Conservation (phyloP, 2,329 filamentous ascomycete genomes). For the Diaporthe sp. region DNA sequence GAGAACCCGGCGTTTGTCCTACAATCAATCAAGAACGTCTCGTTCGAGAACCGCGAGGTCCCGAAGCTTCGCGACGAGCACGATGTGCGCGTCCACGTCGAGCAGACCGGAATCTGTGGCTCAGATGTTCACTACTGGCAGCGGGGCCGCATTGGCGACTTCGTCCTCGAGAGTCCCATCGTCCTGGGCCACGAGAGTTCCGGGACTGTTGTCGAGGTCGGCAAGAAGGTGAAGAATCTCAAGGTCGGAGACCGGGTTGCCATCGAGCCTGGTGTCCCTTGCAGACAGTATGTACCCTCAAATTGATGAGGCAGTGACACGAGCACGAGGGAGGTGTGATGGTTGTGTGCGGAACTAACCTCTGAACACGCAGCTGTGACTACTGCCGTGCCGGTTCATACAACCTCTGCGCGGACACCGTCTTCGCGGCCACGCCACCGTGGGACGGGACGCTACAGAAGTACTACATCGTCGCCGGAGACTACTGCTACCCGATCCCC, state of each 20-base stretch:
- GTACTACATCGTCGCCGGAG: conserved; percentile 61
- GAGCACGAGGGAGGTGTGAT: neutral
- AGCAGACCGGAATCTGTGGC: conserved; percentile 63
- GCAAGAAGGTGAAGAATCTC: conserved; percentile 56
- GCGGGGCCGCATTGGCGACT: conserved; percentile 62
- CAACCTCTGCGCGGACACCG: conserved; percentile 58
- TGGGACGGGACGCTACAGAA: conserved; percentile 63
- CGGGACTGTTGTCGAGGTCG: conserved; percentile 57
- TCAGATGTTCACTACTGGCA: conserved; percentile 63
- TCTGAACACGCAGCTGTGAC: conserved; percentile 52
- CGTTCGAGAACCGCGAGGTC: conserved; percentile 59
- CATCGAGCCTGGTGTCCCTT: conserved; percentile 64
- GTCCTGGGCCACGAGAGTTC: conserved; percentile 63
- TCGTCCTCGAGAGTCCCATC: conserved; percentile 59
- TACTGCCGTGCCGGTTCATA: conserved; percentile 58
- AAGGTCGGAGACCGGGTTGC: conserved; percentile 61
- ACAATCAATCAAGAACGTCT: conserved; percentile 58
- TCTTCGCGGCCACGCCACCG: conserved; percentile 65
- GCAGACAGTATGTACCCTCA: conserved; percentile 42
- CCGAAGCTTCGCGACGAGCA: conserved; percentile 55
- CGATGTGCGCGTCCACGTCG: conserved; percentile 60
- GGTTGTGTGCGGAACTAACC: neutral
- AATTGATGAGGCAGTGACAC: neutral
- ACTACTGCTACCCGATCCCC: conserved; percentile 63
- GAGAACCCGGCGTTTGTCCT: conserved; percentile 64